phyloP scores from a whole-genome alignment of 352 stramenopile genomes.

The Globisporangium barbulae region DNA sequence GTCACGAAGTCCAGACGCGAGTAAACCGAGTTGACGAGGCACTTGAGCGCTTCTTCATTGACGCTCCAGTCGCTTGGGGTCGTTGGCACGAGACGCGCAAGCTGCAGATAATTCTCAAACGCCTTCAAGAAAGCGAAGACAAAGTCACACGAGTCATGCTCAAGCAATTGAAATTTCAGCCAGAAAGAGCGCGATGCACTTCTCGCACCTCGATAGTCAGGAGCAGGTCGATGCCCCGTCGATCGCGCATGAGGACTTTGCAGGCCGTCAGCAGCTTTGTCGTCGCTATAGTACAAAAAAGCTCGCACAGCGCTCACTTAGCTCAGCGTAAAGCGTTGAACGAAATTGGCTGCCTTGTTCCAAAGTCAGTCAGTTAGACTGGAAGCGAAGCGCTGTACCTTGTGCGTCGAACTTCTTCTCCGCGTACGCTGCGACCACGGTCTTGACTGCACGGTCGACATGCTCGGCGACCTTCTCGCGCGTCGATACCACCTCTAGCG shows the following conservation, averaged over 20 bases:
- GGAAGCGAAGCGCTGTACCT: conserved; percentile 6
- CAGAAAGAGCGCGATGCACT: background rate
- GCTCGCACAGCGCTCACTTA: too few relatives aligned
- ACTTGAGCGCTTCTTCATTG: conserved; percentile 62
- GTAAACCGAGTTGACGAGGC: conserved; percentile 66
- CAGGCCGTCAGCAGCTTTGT: conserved; percentile 32
- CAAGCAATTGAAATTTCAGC: background rate
- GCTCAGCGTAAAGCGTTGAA: background rate
- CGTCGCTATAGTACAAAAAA: conserved; percentile 10
- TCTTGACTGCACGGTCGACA: conserved; percentile 16
- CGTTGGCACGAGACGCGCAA: conserved; percentile 18
- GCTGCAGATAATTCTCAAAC: conserved; percentile 30
- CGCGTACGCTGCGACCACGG: conserved; percentile 2
- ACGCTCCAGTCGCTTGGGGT: conserved; percentile 17
- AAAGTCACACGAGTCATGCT: background rate
- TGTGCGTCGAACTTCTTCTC: conserved; percentile 19
- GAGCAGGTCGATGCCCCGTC: conserved; percentile 51
- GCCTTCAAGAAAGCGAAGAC: conserved; percentile 18
- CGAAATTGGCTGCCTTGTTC: background rate
- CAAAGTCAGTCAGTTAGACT: background rate
- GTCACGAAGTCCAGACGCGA: conserved; percentile 52
- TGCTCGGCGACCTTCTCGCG: conserved; percentile 20
- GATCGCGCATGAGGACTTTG: conserved; percentile 69
- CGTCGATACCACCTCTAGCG: conserved; percentile 16
- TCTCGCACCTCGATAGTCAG: conserved; percentile 36